Percentiles rank a stretch among this genome's conserved stretches.
Evolutionary conservation across 148 eudicot genomes (phyloP).

Genomic region (Camellia sinensis): DNA sequence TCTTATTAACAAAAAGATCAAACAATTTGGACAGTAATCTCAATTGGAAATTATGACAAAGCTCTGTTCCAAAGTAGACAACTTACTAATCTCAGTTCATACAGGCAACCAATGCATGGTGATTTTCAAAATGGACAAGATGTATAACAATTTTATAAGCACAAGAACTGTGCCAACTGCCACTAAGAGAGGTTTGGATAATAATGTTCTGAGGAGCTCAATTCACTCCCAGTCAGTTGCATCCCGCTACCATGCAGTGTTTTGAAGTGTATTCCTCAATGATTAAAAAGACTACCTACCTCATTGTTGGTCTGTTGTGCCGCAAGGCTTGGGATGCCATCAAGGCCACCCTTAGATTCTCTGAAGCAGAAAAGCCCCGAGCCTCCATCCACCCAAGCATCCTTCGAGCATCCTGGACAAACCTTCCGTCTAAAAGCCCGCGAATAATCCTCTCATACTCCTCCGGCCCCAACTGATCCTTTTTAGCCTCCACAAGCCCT

Average conservation of each 20-base stretch:
- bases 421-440: constrained; percentile 53
- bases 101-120: background rate
- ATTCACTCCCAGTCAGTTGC: background rate
- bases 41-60: background rate
- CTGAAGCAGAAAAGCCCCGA: constrained; percentile 53
- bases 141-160: background rate
- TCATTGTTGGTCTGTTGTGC: constrained; percentile 27
- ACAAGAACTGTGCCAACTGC: background rate
- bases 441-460: constrained; percentile 68
- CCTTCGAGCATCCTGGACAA: constrained; percentile 58
- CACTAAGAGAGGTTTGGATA: background rate
- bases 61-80: background rate
- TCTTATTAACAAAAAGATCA: background rate
- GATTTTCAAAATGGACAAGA: background rate
- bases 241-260: constrained; percentile 2
- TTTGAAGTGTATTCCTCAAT: background rate
- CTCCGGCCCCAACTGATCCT: constrained; percentile 41
- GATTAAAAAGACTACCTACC: constrained; percentile 17
- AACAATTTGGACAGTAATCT: background rate
- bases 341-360: constrained; percentile 27
- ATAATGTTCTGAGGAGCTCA: background rate
- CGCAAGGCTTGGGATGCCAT: constrained; percentile 32
- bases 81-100: background rate
- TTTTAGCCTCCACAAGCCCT: constrained; percentile 71
- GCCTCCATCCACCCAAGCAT: constrained; percentile 54